Conservation (phyloP, 2,329 filamentous ascomycete genomes). For the Juglanconis sp. region DNA sequence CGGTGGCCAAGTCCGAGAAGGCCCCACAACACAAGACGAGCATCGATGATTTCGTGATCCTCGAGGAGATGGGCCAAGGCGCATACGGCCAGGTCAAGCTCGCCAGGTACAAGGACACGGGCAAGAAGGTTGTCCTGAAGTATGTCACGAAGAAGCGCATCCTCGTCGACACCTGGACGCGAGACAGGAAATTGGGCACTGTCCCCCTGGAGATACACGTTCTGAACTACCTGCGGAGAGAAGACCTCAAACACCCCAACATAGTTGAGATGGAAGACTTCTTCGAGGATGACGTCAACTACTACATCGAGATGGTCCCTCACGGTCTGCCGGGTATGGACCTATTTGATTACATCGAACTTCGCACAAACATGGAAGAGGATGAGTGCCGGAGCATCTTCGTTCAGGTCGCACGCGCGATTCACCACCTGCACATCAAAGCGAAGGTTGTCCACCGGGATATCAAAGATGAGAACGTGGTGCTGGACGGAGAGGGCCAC, state of each 20-base stretch:
- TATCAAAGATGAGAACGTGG: slow-evolving; percentile 98
- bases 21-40: slow-evolving; percentile 63
- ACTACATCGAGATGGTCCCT: slow-evolving; percentile 98
- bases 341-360: slow-evolving; percentile 96
- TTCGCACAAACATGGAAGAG: slow-evolving; percentile 95
- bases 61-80: slow-evolving; percentile 98
- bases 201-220: slow-evolving; percentile 97
- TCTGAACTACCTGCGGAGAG: slow-evolving; percentile 82
- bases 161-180: slow-evolving; percentile 96
- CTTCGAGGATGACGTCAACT: slow-evolving; percentile 81
- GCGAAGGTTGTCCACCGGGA: slow-evolving; percentile 93
- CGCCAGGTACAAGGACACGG: slow-evolving; percentile 76
- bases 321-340: slow-evolving; percentile 97
- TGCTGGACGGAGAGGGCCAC: slow-evolving; percentile 88
- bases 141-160: slow-evolving; percentile 97
- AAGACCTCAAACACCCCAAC: slow-evolving; percentile 63
- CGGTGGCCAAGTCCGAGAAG: slow-evolving; percentile 28
- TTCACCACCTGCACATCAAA: slow-evolving; percentile 88
- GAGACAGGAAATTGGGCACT: slow-evolving; percentile 86
- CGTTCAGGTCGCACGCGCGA: slow-evolving; percentile 81
- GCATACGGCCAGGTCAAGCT: slow-evolving; percentile 98
- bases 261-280: slow-evolving; percentile 73
- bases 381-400: slow-evolving; percentile 92
- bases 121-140: slow-evolving; percentile 88
- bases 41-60: slow-evolving; percentile 84